Evolutionary conservation across 352 stramenopile genomes (phyloP).

Genomic region (Aphanomyces invadans): DNA sequence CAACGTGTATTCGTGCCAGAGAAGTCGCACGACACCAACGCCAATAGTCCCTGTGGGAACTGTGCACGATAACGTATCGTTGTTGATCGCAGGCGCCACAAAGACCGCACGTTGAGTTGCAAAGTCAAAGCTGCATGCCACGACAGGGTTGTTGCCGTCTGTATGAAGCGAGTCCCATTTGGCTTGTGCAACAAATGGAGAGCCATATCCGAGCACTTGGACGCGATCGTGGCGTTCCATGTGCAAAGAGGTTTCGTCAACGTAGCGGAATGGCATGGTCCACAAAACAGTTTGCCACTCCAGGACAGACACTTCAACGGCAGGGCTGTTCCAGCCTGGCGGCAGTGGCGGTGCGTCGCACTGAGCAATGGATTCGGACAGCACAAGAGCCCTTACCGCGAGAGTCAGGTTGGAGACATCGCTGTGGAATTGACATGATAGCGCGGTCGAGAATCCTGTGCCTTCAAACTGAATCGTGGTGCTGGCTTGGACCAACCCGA

Average conservation of each 20-base stretch:
- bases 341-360: not conserved
- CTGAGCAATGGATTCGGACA: not conserved
- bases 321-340: too few relatives aligned
- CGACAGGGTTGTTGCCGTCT: not conserved
- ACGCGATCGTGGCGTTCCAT: not conserved
- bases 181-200: not conserved
- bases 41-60: not conserved
- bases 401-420: not conserved
- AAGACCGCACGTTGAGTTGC: not conserved
- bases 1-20: not conserved
- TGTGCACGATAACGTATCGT: not conserved
- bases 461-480: conserved; percentile 11
- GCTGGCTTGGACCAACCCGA: not conserved
- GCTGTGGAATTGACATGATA: not conserved
- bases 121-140: not conserved
- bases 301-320: not conserved
- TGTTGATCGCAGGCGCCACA: not conserved
- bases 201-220: not conserved
- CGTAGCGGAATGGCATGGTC: not conserved
- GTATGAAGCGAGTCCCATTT: not conserved
- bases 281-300: not conserved
- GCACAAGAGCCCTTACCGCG: not conserved
- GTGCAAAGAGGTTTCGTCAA: not conserved
- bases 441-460: not conserved
- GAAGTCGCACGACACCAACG: not conserved